Base-by-base conservation (phyloP, 164 flowering plant species). In the Nymphaea thermarum region DNA sequence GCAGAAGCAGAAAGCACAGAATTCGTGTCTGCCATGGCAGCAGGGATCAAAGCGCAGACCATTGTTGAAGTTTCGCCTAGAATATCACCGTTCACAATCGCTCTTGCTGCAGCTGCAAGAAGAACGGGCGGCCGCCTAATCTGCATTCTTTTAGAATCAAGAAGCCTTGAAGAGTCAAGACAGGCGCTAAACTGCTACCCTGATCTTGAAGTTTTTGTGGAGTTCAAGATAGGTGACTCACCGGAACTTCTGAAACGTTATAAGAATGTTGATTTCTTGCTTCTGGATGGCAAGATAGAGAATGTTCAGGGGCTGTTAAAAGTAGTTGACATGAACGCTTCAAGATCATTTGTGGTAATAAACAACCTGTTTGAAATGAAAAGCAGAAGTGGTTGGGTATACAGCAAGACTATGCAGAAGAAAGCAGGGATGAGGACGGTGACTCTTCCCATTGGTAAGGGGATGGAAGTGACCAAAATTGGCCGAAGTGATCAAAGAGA, bases 21-120 rank as follows among this genome's bases (percentile, higher is more conserved):
- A 16, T 61, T 61, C 15, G n/a, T 61, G 15, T 61, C 63, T 16
- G 63, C 63, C 63, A 61, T 61, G 63, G 63, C 63, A 61, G 63
- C 63, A 16, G 63, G 63, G 5, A 61, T 61, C 41, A 61, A 61
- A 7, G 63, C 63, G 5, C 63, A 61, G 41, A 61, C 63, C 8
- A 61, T 61, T 16, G 63, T 61, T 25, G 63, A 61, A 25, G 6
- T 61, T 25, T 61, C 63, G 8, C 5, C 14, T 5, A 5, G 41
- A n/a, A 16, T 61, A 5, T 61, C 63, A 6, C 17, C 41, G 2
- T 61, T 5, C 63, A 61, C 63, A 61, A 61, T 61, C 15, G 63
- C 63, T 5, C 63, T 61, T 61, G 63, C 63, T 61, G 63, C 41
- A 5, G 63, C 63, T 16, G 63, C 63, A 16, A 61, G 63, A 61